Conservation (phyloP, 2,329 filamentous ascomycete genomes). For the Verticillium albo-atrum region DNA sequence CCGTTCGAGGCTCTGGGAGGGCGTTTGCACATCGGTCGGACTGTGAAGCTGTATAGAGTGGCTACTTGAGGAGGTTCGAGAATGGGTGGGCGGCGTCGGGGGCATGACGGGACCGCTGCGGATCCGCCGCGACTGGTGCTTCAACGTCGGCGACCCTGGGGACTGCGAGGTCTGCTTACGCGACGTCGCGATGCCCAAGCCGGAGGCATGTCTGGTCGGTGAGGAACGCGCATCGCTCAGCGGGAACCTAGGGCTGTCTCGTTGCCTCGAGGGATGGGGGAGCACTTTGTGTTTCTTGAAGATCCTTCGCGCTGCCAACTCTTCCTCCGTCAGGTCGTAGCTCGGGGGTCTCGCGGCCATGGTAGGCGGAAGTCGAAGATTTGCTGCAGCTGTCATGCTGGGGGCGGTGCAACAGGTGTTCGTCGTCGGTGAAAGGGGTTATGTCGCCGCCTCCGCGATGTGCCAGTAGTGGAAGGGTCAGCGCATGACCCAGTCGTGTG, state of each 20-base stretch:
- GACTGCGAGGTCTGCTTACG: constrained; percentile 23
- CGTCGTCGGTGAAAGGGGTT: neutral
- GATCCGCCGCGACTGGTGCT: constrained; percentile 36
- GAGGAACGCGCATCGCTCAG: constrained; percentile 3
- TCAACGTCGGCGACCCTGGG: constrained; percentile 33
- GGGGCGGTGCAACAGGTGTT: neutral
- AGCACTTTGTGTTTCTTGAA: constrained; percentile 44
- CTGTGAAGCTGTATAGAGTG: constrained; percentile 39
- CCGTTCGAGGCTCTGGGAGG: constrained; percentile 32
- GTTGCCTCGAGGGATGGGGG: constrained; percentile 25
- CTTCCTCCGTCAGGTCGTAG: constrained; percentile 19
- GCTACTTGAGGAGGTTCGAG: constrained; percentile 50
- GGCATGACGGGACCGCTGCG: constrained; percentile 47
- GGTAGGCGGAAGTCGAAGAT: constrained; percentile 19
- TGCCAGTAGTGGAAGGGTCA: neutral
- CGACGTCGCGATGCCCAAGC: constrained; percentile 1
- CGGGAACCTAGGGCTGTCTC: neutral
- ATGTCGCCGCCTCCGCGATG: neutral
- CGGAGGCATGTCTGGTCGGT: neutral
- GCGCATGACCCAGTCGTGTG: constrained; percentile 5
- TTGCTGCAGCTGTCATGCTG: constrained; percentile 19
- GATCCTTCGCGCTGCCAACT: constrained; percentile 26
- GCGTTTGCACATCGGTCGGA: constrained; percentile 31
- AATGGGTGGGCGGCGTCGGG: constrained; percentile 60
- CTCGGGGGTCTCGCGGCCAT: constrained; percentile 25